Conservation (phyloP, 179 eudicot genomes). For the Actinidia polygama region DNA sequence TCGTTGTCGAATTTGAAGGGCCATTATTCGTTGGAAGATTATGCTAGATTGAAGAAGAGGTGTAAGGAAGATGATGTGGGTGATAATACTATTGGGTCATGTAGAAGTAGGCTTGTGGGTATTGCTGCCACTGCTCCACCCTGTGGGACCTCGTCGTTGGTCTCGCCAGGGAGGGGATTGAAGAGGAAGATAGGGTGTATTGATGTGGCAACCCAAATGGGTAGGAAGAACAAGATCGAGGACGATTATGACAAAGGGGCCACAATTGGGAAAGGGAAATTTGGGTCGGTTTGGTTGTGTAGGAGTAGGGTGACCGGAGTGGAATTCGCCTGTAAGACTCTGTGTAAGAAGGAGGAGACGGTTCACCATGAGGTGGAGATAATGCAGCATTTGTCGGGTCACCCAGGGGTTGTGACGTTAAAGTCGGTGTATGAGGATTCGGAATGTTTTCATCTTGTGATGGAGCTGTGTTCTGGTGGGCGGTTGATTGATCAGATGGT, state of each 20-base stretch:
- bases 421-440: constrained; percentile 86
- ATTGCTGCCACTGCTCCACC: constrained; percentile 86
- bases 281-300: constrained; percentile 88
- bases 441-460: constrained; percentile 82
- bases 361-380: constrained; percentile 96
- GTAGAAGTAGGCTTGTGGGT: constrained; percentile 59
- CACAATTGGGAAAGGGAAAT: constrained; percentile 78
- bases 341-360: constrained; percentile 83
- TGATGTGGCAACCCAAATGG: constrained; percentile 79
- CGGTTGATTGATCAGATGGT: constrained; percentile 92
- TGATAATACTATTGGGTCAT: constrained; percentile 41
- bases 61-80: constrained; percentile 62
- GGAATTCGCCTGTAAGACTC: constrained; percentile 84
- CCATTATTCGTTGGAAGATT: constrained; percentile 78
- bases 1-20: constrained; percentile 41
- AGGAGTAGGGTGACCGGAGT: constrained; percentile 65
- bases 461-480: constrained; percentile 92
- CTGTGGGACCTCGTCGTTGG: constrained; percentile 60
- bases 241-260: constrained; percentile 71
- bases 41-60: constrained; percentile 70
- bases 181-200: constrained; percentile 96
- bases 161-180: constrained; percentile 64
- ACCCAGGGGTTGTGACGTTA: constrained; percentile 81
- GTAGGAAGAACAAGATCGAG: constrained; percentile 86
- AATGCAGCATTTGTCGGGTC: constrained; percentile 95